Percentiles rank a stretch among this genome's conserved stretches.
phyloP scores from a whole-genome alignment of 129 eudicot genomes.

The Deinandra increscens region DNA sequence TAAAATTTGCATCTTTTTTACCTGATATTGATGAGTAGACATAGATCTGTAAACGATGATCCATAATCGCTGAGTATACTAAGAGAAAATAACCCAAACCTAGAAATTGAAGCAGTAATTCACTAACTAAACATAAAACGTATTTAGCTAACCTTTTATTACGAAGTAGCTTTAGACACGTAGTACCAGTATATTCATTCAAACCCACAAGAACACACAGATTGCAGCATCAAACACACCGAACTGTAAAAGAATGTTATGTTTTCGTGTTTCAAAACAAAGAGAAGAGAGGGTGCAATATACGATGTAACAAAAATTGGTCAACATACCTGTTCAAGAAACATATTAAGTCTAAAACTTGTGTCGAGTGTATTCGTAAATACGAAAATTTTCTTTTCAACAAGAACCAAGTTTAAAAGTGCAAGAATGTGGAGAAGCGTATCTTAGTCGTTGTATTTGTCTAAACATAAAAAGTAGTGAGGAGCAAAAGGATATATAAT shows the following conservation, averaged over 20 bases:
- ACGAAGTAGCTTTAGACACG: too few species aligned
- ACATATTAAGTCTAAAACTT: slow-evolving; percentile 69
- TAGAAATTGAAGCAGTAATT: too few species aligned
- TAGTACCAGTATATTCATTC: too few species aligned
- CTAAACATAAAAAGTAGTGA: slow-evolving; percentile 36
- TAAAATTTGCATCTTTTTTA: too few species aligned
- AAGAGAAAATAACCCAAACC: too few species aligned
- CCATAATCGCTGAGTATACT: too few species aligned
- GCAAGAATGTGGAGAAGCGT: slow-evolving; percentile 79
- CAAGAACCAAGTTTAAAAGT: slow-evolving; percentile 78
- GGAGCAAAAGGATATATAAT: not conserved
- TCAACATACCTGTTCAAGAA: slow-evolving; percentile 78
- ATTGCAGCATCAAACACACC: too few species aligned
- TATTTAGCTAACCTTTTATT: too few species aligned
- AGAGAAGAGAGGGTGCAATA: slow-evolving; percentile 8
- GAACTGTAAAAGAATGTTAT: slow-evolving; percentile 49
- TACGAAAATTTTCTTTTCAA: slow-evolving; percentile 80
- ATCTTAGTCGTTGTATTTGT: slow-evolving; percentile 78
- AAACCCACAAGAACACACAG: too few species aligned
- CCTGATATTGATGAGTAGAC: too few species aligned
- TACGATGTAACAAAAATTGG: not conserved
- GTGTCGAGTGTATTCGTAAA: slow-evolving; percentile 88
- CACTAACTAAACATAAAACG: too few species aligned
- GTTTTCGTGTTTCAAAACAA: not conserved
- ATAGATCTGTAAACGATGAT: too few species aligned